phyloP scores from a whole-genome alignment of 2,329 filamentous ascomycete species.

The Emergomyces orientalis region DNA sequence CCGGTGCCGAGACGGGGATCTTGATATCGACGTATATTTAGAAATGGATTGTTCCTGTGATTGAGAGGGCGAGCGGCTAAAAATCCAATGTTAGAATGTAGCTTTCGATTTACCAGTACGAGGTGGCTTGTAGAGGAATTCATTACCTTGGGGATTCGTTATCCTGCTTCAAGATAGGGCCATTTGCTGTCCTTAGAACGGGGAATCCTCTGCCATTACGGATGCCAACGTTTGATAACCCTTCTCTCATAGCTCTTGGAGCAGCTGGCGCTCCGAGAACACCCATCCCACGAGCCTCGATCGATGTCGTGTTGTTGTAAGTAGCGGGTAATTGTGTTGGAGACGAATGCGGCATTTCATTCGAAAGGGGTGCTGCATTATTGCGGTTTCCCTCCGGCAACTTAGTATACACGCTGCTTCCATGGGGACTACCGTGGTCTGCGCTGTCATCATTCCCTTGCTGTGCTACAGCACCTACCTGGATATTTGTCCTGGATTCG shows the following conservation, averaged over 20 bases:
- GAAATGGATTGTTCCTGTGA: slow-evolving; percentile 27
- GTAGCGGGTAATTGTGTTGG: slow-evolving; percentile 18
- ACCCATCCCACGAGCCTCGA: slow-evolving; percentile 45
- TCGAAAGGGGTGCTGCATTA: slow-evolving; percentile 18
- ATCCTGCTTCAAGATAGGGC: not conserved
- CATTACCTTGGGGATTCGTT: slow-evolving; percentile 27
- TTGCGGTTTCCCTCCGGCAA: slow-evolving; percentile 14
- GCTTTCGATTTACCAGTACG: not conserved
- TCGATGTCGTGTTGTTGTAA: slow-evolving; percentile 23
- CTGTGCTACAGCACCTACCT: slow-evolving; percentile 6
- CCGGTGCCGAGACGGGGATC: slow-evolving; percentile 29
- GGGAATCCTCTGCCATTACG: slow-evolving; percentile 50
- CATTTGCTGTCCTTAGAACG: slow-evolving; percentile 23
- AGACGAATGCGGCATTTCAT: not conserved
- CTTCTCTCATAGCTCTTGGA: slow-evolving; percentile 88
- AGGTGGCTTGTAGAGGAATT: not conserved
- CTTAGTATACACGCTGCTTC: not conserved
- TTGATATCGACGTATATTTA: slow-evolving; percentile 19
- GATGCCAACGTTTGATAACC: slow-evolving; percentile 71
- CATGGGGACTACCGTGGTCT: not conserved
- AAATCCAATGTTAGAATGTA: slow-evolving; percentile 14
- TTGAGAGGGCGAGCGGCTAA: slow-evolving; percentile 23
- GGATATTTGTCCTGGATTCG: slow-evolving; percentile 5
- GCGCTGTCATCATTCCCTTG: not conserved
- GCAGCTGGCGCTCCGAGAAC: slow-evolving; percentile 72